Evolutionary conservation across 495 filamentous ascomycete genomes (phyloP).

Genomic region (Annulohypoxylon stygium): DNA sequence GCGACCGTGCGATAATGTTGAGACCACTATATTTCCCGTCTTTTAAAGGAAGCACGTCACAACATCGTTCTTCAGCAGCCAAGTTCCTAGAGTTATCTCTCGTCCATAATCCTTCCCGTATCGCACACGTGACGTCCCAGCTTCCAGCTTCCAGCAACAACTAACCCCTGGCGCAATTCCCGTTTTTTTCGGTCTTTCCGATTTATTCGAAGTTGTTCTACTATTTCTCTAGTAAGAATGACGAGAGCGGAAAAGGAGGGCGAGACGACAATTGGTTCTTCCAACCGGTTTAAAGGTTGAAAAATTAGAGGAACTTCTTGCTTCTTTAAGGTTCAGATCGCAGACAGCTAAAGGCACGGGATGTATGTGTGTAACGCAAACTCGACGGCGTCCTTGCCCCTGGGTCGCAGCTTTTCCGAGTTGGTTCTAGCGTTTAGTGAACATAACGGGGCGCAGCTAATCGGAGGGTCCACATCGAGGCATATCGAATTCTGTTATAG

Average conservation of each 20-base stretch:
- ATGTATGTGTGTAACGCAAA: constrained; percentile 32
- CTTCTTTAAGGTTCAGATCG: constrained; percentile 42
- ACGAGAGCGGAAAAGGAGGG: background rate
- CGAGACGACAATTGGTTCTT: constrained; percentile 8
- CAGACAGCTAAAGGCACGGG: constrained; percentile 20
- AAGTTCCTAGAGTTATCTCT: constrained; percentile 14
- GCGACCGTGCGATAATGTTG: constrained; percentile 14
- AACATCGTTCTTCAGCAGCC: constrained; percentile 18
- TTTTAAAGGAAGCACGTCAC: constrained; percentile 13
- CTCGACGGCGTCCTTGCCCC: constrained; percentile 6
- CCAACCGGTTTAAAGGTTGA: constrained; percentile 11
- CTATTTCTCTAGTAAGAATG: background rate
- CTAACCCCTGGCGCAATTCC: constrained; percentile 1
- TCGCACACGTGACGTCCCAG: constrained; percentile 35
- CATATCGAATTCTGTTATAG: constrained; percentile 27
- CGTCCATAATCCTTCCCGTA: constrained; percentile 15
- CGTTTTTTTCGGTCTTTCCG: constrained; percentile 2
- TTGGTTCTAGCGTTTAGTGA: constrained; percentile 28
- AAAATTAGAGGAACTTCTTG: constrained; percentile 16
- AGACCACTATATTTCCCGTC: constrained; percentile 17
- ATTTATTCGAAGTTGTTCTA: constrained; percentile 12
- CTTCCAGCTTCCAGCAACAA: background rate
- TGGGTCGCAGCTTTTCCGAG: constrained; percentile 30
- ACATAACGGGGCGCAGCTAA: constrained; percentile 37
- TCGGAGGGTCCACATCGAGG: constrained; percentile 24